Conservation (phyloP, 768 basidiomycete genomes). For the Xerocomus potaroensis region DNA sequence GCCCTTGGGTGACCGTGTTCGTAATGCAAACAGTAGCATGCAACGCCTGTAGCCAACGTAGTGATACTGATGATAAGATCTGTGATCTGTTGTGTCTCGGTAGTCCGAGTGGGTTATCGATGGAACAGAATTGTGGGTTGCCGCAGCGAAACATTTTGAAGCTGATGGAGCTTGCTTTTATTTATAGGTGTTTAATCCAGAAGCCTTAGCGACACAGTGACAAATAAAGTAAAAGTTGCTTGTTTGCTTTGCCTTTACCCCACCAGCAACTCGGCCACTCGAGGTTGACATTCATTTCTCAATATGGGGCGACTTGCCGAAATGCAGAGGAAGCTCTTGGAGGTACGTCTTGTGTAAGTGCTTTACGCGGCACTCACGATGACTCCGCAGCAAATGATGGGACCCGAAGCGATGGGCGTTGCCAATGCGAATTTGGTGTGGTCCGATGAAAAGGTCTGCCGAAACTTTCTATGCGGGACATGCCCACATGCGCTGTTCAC, state of each 20-base stretch:
- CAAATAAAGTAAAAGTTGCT: too few relatives aligned
- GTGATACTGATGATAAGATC: not conserved
- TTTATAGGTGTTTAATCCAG: conserved; percentile 25
- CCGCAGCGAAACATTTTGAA: too few relatives aligned
- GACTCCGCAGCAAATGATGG: conserved; percentile 92
- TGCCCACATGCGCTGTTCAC: conserved; percentile 97
- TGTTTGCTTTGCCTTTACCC: too few relatives aligned
- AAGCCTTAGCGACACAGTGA: conserved; percentile 24
- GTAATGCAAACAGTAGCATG: not conserved
- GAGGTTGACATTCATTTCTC: conserved; percentile 10
- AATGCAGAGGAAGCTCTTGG: conserved; percentile 92
- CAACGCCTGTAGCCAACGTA: not conserved
- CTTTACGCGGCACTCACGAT: conserved; percentile 3
- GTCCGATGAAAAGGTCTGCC: conserved; percentile 97
- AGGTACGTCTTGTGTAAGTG: conserved; percentile 43
- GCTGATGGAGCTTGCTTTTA: too few relatives aligned
- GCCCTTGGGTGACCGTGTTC: conserved; percentile 1
- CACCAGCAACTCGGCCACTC: conserved; percentile 10
- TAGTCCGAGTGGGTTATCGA: conserved; percentile 9
- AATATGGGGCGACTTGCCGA: conserved; percentile 93
- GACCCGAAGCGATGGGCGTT: conserved; percentile 98
- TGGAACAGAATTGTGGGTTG: too few relatives aligned
- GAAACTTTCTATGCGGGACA: conserved; percentile 97
- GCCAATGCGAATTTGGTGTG: conserved; percentile 88
- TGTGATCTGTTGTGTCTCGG: conserved; percentile 12